phyloP scores from a whole-genome alignment of 495 filamentous ascomycete species.

The Penicillium simplicissimum region DNA sequence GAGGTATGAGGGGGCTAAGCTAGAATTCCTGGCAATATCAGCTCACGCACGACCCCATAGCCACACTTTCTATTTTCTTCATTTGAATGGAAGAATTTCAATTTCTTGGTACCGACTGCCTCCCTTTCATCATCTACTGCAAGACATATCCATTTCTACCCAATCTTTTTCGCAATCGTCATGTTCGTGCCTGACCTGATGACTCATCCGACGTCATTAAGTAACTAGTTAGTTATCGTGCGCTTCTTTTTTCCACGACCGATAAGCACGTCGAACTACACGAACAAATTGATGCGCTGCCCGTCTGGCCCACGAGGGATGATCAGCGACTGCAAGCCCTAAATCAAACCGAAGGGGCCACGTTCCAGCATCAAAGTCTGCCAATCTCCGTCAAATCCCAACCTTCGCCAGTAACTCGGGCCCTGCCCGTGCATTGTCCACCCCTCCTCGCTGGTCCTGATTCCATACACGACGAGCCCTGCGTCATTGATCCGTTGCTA shows the following conservation, averaged over 20 bases:
- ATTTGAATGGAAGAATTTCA: neutral
- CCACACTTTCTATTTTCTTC: neutral
- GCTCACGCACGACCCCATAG: neutral
- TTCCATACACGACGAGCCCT: slow-evolving; percentile 22
- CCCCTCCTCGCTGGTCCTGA: slow-evolving; percentile 17
- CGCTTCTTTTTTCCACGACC: neutral
- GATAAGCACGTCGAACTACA: slow-evolving; percentile 7
- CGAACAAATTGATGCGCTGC: neutral
- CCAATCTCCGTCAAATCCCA: neutral
- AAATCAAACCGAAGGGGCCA: slow-evolving; percentile 1
- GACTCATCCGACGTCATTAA: slow-evolving; percentile 37
- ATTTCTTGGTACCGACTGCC: neutral
- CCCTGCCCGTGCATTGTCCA: slow-evolving; percentile 9
- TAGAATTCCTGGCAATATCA: neutral
- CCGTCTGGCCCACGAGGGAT: slow-evolving; percentile 15
- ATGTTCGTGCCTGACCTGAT: slow-evolving; percentile 16
- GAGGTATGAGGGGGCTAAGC: neutral
- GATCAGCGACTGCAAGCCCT: slow-evolving; percentile 17
- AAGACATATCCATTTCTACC: too few relatives aligned
- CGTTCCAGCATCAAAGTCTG: neutral
- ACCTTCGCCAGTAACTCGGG: slow-evolving; percentile 15
- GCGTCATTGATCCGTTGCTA: slow-evolving; percentile 26
- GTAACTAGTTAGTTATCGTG: too few relatives aligned
- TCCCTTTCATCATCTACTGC: too few relatives aligned
- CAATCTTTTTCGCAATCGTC: neutral